These are phyloP conservation scores for Lachancea meyersii DNA, from an alignment of 805 yeast species.

Conservation along the genomic window DNA sequence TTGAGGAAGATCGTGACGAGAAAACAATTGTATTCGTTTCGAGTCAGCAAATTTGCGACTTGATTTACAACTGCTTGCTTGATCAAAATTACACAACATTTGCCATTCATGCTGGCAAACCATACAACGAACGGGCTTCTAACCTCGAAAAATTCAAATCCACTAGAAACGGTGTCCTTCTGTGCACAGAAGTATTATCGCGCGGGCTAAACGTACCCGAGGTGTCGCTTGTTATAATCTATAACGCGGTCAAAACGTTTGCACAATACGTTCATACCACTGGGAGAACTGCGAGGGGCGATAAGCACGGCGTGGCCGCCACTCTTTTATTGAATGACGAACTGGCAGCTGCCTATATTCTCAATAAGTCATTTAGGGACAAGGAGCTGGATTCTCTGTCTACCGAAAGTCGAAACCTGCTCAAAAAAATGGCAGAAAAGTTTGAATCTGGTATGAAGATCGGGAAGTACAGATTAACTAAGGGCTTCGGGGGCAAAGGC, in stretches of 20 bases:
- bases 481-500: slow-evolving; percentile 94
- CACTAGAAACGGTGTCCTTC: slow-evolving; percentile 55
- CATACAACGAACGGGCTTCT: slow-evolving; percentile 71
- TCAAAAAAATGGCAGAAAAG: slow-evolving; percentile 41
- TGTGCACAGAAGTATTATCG: slow-evolving; percentile 93
- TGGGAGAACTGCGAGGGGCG: slow-evolving; percentile 95
- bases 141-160: slow-evolving; percentile 65
- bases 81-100: slow-evolving; percentile 50
- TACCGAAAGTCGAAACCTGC: slow-evolving; percentile 39
- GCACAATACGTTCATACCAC: slow-evolving; percentile 96
- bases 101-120: slow-evolving; percentile 88
- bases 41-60: slow-evolving; percentile 81
- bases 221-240: slow-evolving; percentile 73
- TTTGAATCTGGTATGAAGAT: slow-evolving; percentile 56
- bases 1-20: slow-evolving; percentile 31
- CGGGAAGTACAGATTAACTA: slow-evolving; percentile 58
- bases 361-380: slow-evolving; percentile 44
- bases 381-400: slow-evolving; percentile 35
- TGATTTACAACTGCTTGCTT: slow-evolving; percentile 44
- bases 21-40: slow-evolving; percentile 81
- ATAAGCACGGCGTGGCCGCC: slow-evolving; percentile 64
- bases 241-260: slow-evolving; percentile 76
- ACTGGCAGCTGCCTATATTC: slow-evolving; percentile 58
- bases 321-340: slow-evolving; percentile 64
- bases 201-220: slow-evolving; percentile 92